These are phyloP conservation scores for Penicillium malachiteum DNA, from an alignment of 495 filamentous ascomycete species.

Conservation along the genomic window DNA sequence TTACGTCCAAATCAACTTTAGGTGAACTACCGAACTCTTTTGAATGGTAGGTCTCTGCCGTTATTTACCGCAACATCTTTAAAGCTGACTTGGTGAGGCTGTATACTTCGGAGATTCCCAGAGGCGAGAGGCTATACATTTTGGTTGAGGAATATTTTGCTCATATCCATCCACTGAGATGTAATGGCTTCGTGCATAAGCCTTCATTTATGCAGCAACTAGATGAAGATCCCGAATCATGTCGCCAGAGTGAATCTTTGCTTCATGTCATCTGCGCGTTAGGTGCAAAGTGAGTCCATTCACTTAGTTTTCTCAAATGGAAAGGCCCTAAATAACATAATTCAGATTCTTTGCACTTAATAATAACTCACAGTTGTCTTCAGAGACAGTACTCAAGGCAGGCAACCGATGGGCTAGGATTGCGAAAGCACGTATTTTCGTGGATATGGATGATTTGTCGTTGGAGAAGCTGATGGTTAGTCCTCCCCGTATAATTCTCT, in stretches of 20 bases:
- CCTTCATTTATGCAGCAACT: conserved; percentile 32
- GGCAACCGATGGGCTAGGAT: conserved; percentile 31
- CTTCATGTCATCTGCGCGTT: conserved; percentile 36
- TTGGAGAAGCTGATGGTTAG: conserved; percentile 37
- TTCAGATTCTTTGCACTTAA: conserved; percentile 26
- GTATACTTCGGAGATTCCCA: conserved; percentile 12
- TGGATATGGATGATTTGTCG: conserved; percentile 28
- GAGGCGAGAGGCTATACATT: conserved; percentile 10
- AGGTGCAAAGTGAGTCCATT: conserved; percentile 32
- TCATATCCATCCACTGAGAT: conserved; percentile 35
- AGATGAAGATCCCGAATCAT: conserved; percentile 21
- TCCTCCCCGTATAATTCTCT: neutral
- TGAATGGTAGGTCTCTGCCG: neutral
- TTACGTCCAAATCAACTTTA: too few relatives aligned
- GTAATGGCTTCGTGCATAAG: conserved; percentile 36
- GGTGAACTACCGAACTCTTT: neutral
- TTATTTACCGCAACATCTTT: neutral
- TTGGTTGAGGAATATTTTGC: conserved; percentile 36
- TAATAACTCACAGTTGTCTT: conserved; percentile 9
- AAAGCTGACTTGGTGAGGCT: conserved; percentile 12
- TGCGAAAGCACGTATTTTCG: conserved; percentile 26
- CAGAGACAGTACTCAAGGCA: conserved; percentile 13
- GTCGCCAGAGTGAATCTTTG: conserved; percentile 17
- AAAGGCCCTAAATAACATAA: neutral
- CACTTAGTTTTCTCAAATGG: neutral